These are phyloP conservation scores for Pseudogymnoascus sp. DNA, from an alignment of 2,329 filamentous ascomycete species.

Conservation along the genomic window DNA sequence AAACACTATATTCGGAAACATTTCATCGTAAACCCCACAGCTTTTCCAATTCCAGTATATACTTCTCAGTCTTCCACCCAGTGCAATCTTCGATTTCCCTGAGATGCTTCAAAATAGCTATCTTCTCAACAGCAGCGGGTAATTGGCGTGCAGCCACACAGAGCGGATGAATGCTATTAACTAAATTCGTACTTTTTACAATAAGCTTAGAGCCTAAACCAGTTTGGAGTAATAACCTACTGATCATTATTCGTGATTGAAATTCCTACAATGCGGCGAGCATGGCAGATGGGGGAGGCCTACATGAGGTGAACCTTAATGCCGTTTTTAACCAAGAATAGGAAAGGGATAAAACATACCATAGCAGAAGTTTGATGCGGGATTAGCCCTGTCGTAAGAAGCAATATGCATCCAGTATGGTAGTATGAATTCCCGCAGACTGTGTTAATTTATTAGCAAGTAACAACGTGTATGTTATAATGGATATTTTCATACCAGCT, in stretches of 20 bases:
- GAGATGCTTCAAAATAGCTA: background rate
- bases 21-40: background rate
- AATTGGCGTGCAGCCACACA: background rate
- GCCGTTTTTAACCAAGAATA: background rate
- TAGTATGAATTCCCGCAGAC: constrained; percentile 8
- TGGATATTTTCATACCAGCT: background rate
- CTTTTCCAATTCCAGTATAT: background rate
- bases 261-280: background rate
- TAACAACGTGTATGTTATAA: background rate
- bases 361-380: background rate
- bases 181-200: background rate
- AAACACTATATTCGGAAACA: background rate
- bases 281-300: background rate
- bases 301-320: background rate
- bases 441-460: background rate
- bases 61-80: background rate
- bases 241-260: background rate
- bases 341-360: background rate
- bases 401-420: constrained; percentile 10
- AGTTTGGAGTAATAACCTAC: background rate
- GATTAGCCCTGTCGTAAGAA: background rate
- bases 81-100: background rate
- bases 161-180: background rate
- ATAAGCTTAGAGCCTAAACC: background rate
- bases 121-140: background rate